Conservation (phyloP, 208 protist species). For the Naegleria lovaniensis region DNA sequence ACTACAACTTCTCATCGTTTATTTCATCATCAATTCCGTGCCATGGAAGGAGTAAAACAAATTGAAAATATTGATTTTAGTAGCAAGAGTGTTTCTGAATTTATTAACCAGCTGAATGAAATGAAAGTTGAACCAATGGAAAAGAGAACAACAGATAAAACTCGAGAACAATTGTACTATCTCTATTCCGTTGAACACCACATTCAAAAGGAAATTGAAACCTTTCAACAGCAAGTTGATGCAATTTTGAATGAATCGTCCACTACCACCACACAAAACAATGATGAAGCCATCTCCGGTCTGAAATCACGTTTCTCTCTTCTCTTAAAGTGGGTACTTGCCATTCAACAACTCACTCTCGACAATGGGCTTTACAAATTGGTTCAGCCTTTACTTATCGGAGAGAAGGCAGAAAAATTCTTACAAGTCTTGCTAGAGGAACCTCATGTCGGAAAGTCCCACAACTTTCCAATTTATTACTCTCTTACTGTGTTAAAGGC, state of each 20-base stretch:
- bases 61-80: neutral
- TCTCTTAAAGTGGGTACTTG: neutral
- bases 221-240: neutral
- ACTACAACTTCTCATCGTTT: neutral
- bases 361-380: neutral
- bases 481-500: neutral
- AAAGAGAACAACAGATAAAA: neutral
- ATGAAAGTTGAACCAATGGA: neutral
- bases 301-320: neutral
- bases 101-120: neutral
- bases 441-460: neutral
- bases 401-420: neutral
- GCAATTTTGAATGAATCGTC: neutral
- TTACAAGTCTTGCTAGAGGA: neutral
- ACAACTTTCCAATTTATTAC: neutral
- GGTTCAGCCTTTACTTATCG: neutral
- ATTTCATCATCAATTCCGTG: neutral
- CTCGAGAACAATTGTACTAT: neutral
- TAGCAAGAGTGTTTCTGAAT: neutral
- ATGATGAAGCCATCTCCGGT: neutral
- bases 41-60: neutral
- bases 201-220: neutral
- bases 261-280: neutral
- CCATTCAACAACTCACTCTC: neutral
- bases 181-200: neutral